These are phyloP conservation scores for Amanita exitialis DNA, from an alignment of 768 basidiomycete genomes.

Conservation along the genomic window DNA sequence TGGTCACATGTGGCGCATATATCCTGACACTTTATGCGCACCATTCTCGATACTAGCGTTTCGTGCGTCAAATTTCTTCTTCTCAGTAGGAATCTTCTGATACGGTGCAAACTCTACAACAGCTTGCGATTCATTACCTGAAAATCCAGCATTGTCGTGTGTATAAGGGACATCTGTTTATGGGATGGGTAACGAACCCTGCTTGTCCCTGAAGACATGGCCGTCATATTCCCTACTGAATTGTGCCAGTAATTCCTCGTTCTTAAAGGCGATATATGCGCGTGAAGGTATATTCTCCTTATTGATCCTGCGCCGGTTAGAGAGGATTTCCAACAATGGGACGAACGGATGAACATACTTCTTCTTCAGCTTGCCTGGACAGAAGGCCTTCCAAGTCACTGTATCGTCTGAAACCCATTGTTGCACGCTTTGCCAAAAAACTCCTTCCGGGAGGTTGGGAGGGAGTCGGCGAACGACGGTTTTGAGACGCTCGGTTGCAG, in stretches of 20 bases:
- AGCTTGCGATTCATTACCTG: slow-evolving; percentile 82
- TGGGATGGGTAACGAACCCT: slow-evolving; percentile 37
- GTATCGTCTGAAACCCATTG: slow-evolving; percentile 77
- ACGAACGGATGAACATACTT: slow-evolving; percentile 31
- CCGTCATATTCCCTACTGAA: slow-evolving; percentile 89
- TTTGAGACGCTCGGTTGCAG: slow-evolving; percentile 61
- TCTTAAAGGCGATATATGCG: slow-evolving; percentile 88
- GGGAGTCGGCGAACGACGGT: slow-evolving; percentile 82
- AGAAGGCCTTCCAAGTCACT: slow-evolving; percentile 54
- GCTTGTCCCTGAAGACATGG: slow-evolving; percentile 85
- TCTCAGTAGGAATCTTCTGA: slow-evolving; percentile 73
- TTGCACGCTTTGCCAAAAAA: slow-evolving; percentile 91
- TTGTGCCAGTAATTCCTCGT: slow-evolving; percentile 52
- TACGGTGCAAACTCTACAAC: slow-evolving; percentile 93
- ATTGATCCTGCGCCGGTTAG: slow-evolving; percentile 43
- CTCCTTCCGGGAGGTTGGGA: slow-evolving; percentile 81
- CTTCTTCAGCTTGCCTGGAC: slow-evolving; percentile 60
- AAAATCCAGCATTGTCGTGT: not conserved
- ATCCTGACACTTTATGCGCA: slow-evolving; percentile 17
- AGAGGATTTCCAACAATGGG: not conserved
- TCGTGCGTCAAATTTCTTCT: slow-evolving; percentile 67
- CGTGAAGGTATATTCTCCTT: slow-evolving; percentile 82
- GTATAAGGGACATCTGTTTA: not conserved
- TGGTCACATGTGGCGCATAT: not conserved
- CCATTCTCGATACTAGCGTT: slow-evolving; percentile 89